Evolutionary conservation across 257 asterid species (phyloP), one percentile per base, ranked within the genome.

Genomic region (Fraxinus americana): DNA sequence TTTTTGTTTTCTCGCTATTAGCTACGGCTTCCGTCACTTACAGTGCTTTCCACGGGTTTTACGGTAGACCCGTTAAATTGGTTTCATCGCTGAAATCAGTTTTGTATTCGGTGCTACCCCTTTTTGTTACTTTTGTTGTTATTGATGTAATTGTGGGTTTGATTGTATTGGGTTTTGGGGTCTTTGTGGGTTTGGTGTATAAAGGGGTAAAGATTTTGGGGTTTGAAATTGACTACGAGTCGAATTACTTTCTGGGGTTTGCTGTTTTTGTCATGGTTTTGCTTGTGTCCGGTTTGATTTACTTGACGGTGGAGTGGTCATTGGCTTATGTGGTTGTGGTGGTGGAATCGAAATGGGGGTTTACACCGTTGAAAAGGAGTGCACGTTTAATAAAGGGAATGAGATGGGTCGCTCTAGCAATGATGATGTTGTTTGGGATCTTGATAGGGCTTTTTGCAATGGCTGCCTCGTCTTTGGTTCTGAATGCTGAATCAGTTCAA

Each of bases 31-130:
- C 94, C 1, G 83, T 92, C 87, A 85, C 91, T 45, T 80, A 87
- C 83, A 85, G 87, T 84, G 79, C 94, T 68, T 85, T 88, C 80
- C 87, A 83, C 59, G 97, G 91, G 4, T 88, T 89, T 78, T 82
- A 88, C 65, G 83, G 88, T 11, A 84, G 87, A 65, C 97, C 97
- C 21, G 85, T 91, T 19, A 81, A 80, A 17, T 70, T 92, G 5
- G 9, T 80, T 3, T 71, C 89, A 36, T 86, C 98, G 2, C 72
- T 94, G 36, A 83, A 88, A 63, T 89, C 94, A 0, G 72, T 87
- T 17, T 25, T 83, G n/a, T 77, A 72, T 71, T 86, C 92, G 0
- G 87, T 91, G 80, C 16, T 84, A 32, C 88, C 87, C 11, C 72
- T 88, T 12, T 39, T 85, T 3, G 67, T 67, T 6, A 86, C 87